Evolutionary conservation across 2,329 filamentous ascomycete species (phyloP).

Genomic region (Stemphylium beticola): DNA sequence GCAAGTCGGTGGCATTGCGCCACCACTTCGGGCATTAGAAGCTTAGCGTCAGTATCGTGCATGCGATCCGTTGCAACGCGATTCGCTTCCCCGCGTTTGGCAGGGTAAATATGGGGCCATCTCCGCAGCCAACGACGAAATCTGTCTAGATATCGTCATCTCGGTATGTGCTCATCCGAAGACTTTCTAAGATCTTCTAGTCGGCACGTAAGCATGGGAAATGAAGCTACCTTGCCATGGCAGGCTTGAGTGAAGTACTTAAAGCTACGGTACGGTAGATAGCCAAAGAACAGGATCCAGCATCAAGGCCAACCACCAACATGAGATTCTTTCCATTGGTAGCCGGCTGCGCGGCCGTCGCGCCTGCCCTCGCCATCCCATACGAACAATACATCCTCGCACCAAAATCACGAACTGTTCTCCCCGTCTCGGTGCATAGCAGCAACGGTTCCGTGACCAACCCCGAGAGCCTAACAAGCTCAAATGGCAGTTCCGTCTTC

Average conservation of each 20-base stretch:
- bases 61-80: neutral
- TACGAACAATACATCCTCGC: conserved; percentile 53
- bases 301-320: neutral
- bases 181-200: too few relatives aligned
- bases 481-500: conserved; percentile 43
- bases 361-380: conserved; percentile 9
- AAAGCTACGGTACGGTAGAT: neutral
- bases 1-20: neutral
- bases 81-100: conserved; percentile 17
- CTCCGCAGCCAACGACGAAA: neutral
- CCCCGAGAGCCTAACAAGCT: conserved; percentile 40
- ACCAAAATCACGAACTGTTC: conserved; percentile 44
- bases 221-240: neutral
- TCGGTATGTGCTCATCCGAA: conserved; percentile 15
- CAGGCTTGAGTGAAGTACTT: neutral
- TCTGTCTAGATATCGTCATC: conserved; percentile 8
- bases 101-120: neutral
- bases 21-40: neutral
- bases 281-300: too few relatives aligned
- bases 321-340: neutral
- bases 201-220: too few relatives aligned
- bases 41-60: conserved; percentile 2
- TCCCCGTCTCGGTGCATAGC: conserved; percentile 44
- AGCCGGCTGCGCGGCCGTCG: neutral
- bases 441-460: conserved; percentile 49